A percentile compares a stretch with the other conserved stretches of the same genome.
Conservation (phyloP, 768 basidiomycete species). For the Leucocoprinus leucothites region DNA sequence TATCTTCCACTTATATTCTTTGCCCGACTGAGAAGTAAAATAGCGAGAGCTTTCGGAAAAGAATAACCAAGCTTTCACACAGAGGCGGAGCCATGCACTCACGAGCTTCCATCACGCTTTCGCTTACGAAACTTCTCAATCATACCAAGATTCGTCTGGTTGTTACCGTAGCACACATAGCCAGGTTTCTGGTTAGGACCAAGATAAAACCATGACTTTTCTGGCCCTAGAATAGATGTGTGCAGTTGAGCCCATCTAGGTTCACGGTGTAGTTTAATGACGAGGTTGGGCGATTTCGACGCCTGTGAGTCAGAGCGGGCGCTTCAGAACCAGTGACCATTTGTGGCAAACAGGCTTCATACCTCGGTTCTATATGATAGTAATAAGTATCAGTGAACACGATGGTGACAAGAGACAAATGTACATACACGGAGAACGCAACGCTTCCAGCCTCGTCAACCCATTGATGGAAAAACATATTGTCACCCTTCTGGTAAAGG, state of each 20-base stretch:
- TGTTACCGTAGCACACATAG: slow-evolving; percentile 68
- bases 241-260: slow-evolving; percentile 74
- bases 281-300: slow-evolving; percentile 14
- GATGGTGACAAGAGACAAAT: not conserved
- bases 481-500: slow-evolving; percentile 11
- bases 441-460: not conserved
- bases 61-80: not conserved
- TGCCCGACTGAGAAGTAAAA: slow-evolving; percentile 67
- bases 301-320: not conserved
- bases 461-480: slow-evolving; percentile 10
- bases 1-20: slow-evolving; percentile 75
- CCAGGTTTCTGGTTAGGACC: slow-evolving; percentile 62
- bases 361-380: slow-evolving; percentile 8
- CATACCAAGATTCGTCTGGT: slow-evolving; percentile 54
- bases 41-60: slow-evolving; percentile 58
- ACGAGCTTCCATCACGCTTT: slow-evolving; percentile 63
- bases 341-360: not conserved
- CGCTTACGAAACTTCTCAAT: slow-evolving; percentile 50
- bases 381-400: not conserved
- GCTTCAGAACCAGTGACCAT: not conserved
- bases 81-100: slow-evolving; percentile 25
- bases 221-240: slow-evolving; percentile 76
- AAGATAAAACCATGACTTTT: slow-evolving; percentile 71
- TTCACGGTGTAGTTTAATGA: slow-evolving; percentile 45
- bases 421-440: slow-evolving; percentile 10